A percentile compares a stretch with the other conserved stretches of the same genome.
These are phyloP conservation scores for Hericium alpestre DNA, from an alignment of 768 basidiomycete species.

Conservation along the genomic window DNA sequence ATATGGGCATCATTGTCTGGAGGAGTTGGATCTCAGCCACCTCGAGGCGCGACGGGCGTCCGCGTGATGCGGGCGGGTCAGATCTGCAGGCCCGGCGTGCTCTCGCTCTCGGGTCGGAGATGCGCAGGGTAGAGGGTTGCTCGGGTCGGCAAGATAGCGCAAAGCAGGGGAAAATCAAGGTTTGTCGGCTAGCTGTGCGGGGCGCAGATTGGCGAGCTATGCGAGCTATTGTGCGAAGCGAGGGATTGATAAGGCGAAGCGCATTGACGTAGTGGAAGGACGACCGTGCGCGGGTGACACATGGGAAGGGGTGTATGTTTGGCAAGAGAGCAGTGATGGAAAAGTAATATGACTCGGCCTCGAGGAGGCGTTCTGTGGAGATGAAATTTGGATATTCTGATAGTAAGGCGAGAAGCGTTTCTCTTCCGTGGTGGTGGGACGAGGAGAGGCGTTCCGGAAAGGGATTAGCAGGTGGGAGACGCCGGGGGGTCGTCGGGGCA, in stretches of 20 bases:
- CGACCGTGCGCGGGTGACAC: not conserved
- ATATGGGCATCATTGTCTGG: not conserved
- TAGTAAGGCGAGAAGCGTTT: not conserved
- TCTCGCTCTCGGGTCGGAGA: not conserved
- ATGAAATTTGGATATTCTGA: constrained; percentile 1
- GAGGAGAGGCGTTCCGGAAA: not conserved
- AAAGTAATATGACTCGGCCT: constrained; percentile 8
- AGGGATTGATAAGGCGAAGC: not conserved
- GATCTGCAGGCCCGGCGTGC: not conserved
- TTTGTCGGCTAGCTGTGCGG: not conserved
- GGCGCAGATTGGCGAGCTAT: not conserved
- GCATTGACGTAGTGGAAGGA: not conserved
- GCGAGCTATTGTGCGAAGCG: not conserved
- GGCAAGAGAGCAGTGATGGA: not conserved
- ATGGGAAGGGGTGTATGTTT: not conserved
- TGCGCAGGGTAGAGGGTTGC: not conserved
- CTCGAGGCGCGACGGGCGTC: not conserved
- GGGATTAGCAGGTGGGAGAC: not conserved
- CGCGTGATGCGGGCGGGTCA: not conserved
- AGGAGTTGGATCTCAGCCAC: constrained; percentile 2
- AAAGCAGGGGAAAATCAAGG: not conserved
- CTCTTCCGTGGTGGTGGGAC: not conserved
- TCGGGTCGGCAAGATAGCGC: not conserved
- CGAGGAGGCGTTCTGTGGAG: constrained; percentile 4
- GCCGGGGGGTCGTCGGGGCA: not conserved